Evolutionary conservation across 148 eudicot species (phyloP), one percentile per base, ranked within the genome.

Genomic region (Simmondsia chinensis): DNA sequence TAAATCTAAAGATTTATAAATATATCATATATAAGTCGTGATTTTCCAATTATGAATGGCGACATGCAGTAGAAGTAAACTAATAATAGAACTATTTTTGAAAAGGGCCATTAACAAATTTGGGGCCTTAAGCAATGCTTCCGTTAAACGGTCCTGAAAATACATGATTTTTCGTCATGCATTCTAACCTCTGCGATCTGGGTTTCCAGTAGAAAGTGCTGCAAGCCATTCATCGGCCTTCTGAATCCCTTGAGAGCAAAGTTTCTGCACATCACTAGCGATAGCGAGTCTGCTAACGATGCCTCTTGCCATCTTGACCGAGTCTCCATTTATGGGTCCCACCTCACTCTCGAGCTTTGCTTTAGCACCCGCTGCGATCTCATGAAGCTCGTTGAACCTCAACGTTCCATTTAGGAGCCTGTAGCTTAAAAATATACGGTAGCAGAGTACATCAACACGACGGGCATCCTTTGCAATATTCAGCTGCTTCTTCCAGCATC

Each of bases 401-500:
- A 79, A 76, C 29, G 95, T 85, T 48, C 88, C 88, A 44, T 72
- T 54, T 23, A 91, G 65, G 14, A 91, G 78, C 64, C 88, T 82
- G 63, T 69, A 85, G 54, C 86, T 72, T 61, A 85, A 49, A 49
- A 61, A 74, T 63, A 91, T 77, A 68, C 95, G 64, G 36, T 74
- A 58, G 42, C 95, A 91, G 31, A 91, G 95, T 38, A 66, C 61
- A 54, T 85, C 88, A 1, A 91, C 82, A 26, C 88, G 76, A 3
- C 95, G 83, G 34, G 95, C 88, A 57, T 82, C 94, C 64, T 68
- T 82, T 31, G 95, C 95, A 53, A 72, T 62, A 47, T 29, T 55
- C 65, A 91, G 59, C 63, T 91, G 97, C 72, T 85, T 85, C 77
- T 74, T 91, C 94, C 83, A 91, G 64, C 65, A 79, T 49, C 95